phyloP scores from a whole-genome alignment of 2,329 filamentous ascomycete genomes.

The Coccinonectria pachysandricola region DNA sequence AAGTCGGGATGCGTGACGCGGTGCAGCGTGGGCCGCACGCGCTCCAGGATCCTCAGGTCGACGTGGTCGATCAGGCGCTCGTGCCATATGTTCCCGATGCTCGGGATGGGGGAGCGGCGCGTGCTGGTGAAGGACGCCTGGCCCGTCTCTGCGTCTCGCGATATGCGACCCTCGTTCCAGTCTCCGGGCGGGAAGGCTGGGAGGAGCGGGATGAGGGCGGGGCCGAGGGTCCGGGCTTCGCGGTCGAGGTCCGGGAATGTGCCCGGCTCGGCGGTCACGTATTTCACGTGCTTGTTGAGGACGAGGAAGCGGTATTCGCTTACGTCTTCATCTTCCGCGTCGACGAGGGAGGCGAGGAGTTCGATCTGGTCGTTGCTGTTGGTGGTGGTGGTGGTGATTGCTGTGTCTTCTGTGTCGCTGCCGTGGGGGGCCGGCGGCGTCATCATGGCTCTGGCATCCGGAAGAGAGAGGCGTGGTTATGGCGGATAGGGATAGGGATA shows the following conservation, averaged over 20 bases:
- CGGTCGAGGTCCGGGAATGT: slow-evolving; percentile 20
- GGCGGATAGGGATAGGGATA: too few relatives aligned
- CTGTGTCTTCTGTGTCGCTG: slow-evolving; percentile 1
- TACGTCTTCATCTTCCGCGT: slow-evolving; percentile 14
- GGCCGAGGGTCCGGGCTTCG: slow-evolving; percentile 19
- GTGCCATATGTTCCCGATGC: slow-evolving; percentile 26
- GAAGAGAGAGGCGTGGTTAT: not conserved
- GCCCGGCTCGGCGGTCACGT: slow-evolving; percentile 28
- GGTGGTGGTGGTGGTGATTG: not conserved
- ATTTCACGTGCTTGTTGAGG: slow-evolving; percentile 27
- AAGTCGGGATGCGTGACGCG: slow-evolving; percentile 16
- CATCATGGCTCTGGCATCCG: slow-evolving; percentile 1
- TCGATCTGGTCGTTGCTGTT: slow-evolving; percentile 10
- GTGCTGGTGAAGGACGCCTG: slow-evolving; percentile 18
- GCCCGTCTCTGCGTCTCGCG: slow-evolving; percentile 14
- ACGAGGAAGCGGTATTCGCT: slow-evolving; percentile 30
- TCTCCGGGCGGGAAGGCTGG: slow-evolving; percentile 28
- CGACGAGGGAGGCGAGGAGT: slow-evolving; percentile 17
- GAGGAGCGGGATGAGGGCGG: slow-evolving; percentile 22
- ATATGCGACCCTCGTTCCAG: slow-evolving; percentile 30
- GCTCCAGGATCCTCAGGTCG: slow-evolving; percentile 16
- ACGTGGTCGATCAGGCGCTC: slow-evolving; percentile 23
- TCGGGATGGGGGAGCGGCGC: slow-evolving; percentile 17
- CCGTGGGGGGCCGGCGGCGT: slow-evolving; percentile 1
- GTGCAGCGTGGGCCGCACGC: slow-evolving; percentile 19